A percentile compares a stretch with the other conserved stretches of the same genome.
Conservation (phyloP, 345 rosid genomes). For the Arabidopsis suecica region DNA sequence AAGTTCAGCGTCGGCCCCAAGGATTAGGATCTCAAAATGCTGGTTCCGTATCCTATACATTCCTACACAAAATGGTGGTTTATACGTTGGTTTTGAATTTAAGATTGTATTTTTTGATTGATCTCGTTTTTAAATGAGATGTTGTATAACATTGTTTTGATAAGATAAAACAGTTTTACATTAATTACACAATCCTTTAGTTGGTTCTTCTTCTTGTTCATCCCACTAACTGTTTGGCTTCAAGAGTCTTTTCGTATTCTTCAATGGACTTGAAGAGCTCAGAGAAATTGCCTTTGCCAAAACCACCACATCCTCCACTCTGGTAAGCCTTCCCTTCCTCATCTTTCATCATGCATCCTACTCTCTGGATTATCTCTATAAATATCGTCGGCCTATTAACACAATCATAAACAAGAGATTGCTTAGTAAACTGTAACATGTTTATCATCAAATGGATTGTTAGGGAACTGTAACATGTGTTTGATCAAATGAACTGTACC, state of each 20-base stretch:
- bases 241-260: constrained; percentile 89
- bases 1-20: constrained; percentile 70
- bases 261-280: constrained; percentile 95
- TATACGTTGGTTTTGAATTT: constrained; percentile 13
- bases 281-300: constrained; percentile 94
- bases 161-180: constrained; percentile 15
- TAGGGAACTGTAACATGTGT: constrained; percentile 1
- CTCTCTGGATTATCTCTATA: constrained; percentile 89
- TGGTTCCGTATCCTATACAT: constrained; percentile 19
- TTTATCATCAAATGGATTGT: background rate
- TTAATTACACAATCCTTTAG: background rate
- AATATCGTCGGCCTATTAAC: constrained; percentile 86
- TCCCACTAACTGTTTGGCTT: constrained; percentile 52
- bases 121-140: constrained; percentile 22
- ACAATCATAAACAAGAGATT: background rate
- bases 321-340: constrained; percentile 73
- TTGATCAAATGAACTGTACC: constrained; percentile 48
- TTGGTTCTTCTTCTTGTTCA: constrained; percentile 21
- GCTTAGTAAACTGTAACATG: constrained; percentile 4
- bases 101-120: constrained; percentile 11
- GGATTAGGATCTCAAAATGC: constrained; percentile 28
- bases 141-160: background rate
- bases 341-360: constrained; percentile 81
- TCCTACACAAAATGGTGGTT: background rate
- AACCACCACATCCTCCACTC: constrained; percentile 96